Conservation (phyloP, 331 rosid species). For the Prunus yedoensis region DNA sequence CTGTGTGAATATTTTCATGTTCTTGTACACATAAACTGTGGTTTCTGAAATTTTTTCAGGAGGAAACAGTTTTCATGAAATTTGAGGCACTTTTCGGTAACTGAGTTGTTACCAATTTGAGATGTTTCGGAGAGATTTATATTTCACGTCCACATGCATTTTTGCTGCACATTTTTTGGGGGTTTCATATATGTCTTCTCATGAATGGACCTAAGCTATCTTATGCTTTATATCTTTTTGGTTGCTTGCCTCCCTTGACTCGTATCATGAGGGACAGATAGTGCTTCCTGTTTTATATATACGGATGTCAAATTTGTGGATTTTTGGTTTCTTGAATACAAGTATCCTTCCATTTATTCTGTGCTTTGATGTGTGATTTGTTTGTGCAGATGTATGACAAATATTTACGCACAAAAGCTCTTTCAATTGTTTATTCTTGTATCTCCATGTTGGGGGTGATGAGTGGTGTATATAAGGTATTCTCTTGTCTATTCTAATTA, state of each 20-base stretch:
- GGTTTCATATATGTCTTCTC: background rate
- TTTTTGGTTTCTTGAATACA: background rate
- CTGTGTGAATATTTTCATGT: too few relatives aligned
- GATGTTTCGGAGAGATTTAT: too few relatives aligned
- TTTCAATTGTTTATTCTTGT: constrained; percentile 83
- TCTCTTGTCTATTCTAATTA: constrained; percentile 27
- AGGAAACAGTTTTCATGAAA: too few relatives aligned
- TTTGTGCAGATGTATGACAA: constrained; percentile 69
- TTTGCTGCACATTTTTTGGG: background rate
- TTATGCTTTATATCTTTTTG: background rate
- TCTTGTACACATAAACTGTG: too few relatives aligned
- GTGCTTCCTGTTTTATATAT: background rate
- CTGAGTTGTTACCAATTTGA: too few relatives aligned
- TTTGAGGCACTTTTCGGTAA: too few relatives aligned
- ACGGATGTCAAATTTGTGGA: background rate
- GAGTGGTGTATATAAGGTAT: constrained; percentile 87
- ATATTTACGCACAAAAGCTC: constrained; percentile 64
- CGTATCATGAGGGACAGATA: background rate
- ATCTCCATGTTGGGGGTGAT: constrained; percentile 78
- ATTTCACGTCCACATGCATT: too few relatives aligned
- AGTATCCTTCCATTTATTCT: constrained; percentile 3
- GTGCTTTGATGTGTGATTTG: constrained; percentile 15
- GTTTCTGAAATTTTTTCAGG: too few relatives aligned
- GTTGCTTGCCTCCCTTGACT: background rate
- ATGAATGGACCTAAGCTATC: background rate